These are phyloP conservation scores for Phytophthora foliorum DNA, from an alignment of 352 stramenopile genomes.

Conservation along the genomic window DNA sequence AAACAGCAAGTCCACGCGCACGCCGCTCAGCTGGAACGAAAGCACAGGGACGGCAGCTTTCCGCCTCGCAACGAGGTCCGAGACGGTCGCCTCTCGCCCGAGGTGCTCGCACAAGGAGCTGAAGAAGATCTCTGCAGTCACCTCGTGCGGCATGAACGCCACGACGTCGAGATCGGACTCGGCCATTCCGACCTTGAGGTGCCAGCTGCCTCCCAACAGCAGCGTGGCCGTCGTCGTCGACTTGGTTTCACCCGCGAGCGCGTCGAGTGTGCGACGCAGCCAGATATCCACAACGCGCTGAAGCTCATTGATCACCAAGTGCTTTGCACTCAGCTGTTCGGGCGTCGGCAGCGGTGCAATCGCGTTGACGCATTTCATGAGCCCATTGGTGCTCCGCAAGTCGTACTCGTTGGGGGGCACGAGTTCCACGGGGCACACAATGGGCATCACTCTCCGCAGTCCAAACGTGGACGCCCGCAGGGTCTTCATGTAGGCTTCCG, in stretches of 20 bases:
- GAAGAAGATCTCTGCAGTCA: slow-evolving; percentile 80
- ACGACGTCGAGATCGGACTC: slow-evolving; percentile 88
- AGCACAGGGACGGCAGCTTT: slow-evolving; percentile 81
- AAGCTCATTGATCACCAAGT: slow-evolving; percentile 83
- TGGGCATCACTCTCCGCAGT: slow-evolving; percentile 51
- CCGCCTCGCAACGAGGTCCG: slow-evolving; percentile 76
- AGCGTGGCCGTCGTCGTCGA: slow-evolving; percentile 67
- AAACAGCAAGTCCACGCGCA: slow-evolving; percentile 85
- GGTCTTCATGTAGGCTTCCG: slow-evolving; percentile 16
- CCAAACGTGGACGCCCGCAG: slow-evolving; percentile 11
- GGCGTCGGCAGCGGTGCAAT: slow-evolving; percentile 64
- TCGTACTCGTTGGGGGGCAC: slow-evolving; percentile 78
- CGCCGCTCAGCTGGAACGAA: slow-evolving; percentile 72
- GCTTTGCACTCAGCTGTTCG: slow-evolving; percentile 75
- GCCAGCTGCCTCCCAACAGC: slow-evolving; percentile 82
- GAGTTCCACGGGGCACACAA: slow-evolving; percentile 68
- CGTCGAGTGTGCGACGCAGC: slow-evolving; percentile 61
- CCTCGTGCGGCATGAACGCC: slow-evolving; percentile 67
- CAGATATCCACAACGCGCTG: slow-evolving; percentile 78
- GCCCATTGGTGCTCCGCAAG: slow-evolving; percentile 77
- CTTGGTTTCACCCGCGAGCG: slow-evolving; percentile 31
- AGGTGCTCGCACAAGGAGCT: slow-evolving; percentile 68
- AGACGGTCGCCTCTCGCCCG: slow-evolving; percentile 42
- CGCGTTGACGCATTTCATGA: slow-evolving; percentile 85
- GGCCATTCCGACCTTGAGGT: slow-evolving; percentile 79